Base-by-base conservation (phyloP, 2,329 filamentous ascomycete species). In the Aaosphaeria arxii region DNA sequence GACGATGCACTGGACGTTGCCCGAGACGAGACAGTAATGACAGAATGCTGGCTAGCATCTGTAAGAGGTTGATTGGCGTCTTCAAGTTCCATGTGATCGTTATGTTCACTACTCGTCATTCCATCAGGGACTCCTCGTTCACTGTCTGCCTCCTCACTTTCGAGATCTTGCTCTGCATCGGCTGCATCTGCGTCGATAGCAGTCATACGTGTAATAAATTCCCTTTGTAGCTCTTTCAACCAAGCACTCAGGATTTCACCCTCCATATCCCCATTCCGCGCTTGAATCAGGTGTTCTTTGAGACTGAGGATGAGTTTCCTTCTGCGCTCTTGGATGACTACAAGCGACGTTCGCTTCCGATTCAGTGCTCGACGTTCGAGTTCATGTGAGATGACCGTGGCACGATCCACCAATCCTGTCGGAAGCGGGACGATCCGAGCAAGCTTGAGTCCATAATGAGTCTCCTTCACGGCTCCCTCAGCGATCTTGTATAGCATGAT, bases 401-500 rank as follows among this genome's bases (percentile, higher is more conserved):
- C 92, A 31, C 80, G 77, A 5, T 85, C 73, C 2, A 95, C 73
- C 3, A 96, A 82, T 1, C 72, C 71, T 0, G 77, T 66, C 0
- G 92, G 90, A 5, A 96, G 78, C 0, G 87, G 85, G 28, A 94
- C 77, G 0, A 90, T 80, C 31, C 83, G 82, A 0, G 92, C 91
- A 4, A 96, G 78, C 1, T 85, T 79, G n/a, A 96, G 79, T 0
- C 94, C 94, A 60, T 99, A 99, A 56, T 90, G 84, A 41, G 83
- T 75, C 46, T 89, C 84, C 47, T 82, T 73, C 1, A 89, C 81
- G 0, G 81, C 82, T 0, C 94, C 92, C 11, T 86, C 80, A 0
- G 82, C 77, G 35, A 96, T 80, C 54, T 85, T 91, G 71, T 97
- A 97, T 0, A 94, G 76, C 91, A 97, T 96, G 0, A 80, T 89